Base-by-base conservation (phyloP, 768 basidiomycete species). In the Rhodocollybia butyracea region DNA sequence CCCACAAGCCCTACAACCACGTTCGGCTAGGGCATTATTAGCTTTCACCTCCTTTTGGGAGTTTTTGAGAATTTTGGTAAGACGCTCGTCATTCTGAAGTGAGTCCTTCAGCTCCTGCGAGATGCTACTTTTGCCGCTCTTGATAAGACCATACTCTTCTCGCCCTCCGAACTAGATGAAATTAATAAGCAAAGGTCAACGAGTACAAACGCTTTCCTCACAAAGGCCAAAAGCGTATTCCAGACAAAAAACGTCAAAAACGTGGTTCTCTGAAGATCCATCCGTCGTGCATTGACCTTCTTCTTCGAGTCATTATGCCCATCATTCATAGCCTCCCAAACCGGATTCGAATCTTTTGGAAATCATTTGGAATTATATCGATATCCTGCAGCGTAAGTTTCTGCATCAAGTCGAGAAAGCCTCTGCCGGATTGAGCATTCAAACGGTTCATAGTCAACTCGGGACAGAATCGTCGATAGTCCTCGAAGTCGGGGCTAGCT, bases 211-310 rank as follows among this genome's bases (percentile, higher is more conserved):
- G 21, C 21, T 27, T 12, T 1, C 32, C 57, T 27, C 29, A 62
- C 61, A 22, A 62, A 60, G 5, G 61, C 61, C 17, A 62, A 46
- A 3, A 62, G 53, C 24, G 53, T 48, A 13, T 56, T 60, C 59
- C 61, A 62, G 1, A 62, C 59, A 3, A 60, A 54, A 48, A 62
- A 57, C 0, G 59, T 58, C 11, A 62, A 55, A 12, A 62, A 55
- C n/a, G 52, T 55, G 1, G 30, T 46, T 40, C 11, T 32, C 60
- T 24, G 58, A 47, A 38, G 15, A 17, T 40, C 39, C 39, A n/a
- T 40, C 5, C 15, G 39, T 19, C 39, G 15, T 5, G n/a, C n/a
- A 17, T 40, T 17, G 17, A 40, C 21, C n/a, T 8, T 19, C 39
- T 40, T 40, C 17, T 17, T 17, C 8, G 39, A 19, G 17, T 40